Evolutionary conservation across 805 yeast genomes (phyloP), one percentile per base, ranked within the genome.

Genomic region (Metschnikowia koreensis): DNA sequence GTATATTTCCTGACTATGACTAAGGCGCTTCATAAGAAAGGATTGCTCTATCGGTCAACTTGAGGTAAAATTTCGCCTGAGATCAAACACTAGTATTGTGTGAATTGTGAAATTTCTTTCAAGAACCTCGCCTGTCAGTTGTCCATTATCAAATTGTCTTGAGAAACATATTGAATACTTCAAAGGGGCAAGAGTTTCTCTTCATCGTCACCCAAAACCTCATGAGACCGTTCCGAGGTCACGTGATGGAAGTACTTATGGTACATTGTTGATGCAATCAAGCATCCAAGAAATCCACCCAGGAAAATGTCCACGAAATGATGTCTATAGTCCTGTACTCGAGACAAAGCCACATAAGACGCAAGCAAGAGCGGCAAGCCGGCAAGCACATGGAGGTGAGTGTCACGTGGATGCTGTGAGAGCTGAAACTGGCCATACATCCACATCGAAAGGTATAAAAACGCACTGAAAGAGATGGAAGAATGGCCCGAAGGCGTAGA

Each of bases 401-500:
- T 42, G 17, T 59, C 58, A 4, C 48, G 48, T 8, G 41, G 34
- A 26, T 44, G 42, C 22, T 43, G 38, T 38, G 52, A 47, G 31
- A 62, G 55, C 31, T 52, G 52, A 40, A 68, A 65, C 58, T 78
- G 81, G n/a, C 80, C 81, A 37, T 64, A 63, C 3, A 79, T 55
- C 81, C 81, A 81, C 34, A 81, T 61, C 11, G 79, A 57, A 46
- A 81, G 67, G 63, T 67, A 81, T 8, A 71, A 64, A 48, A 81
- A 66, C 1, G 82, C 81, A 13, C 79, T 66, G 60, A 81, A 82
- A n/a, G 83, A 72, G 38, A 76, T 69, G 2, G 82, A 72, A 9
- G 81, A 69, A 58, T 81, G 86, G 26, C 86, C 86, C 7, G 82
- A 77, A 0, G 86, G 86, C 7, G 83, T 76, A 28, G 81, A 73